Percentiles rank a stretch among this genome's conserved stretches.
phyloP scores from a whole-genome alignment of 2,329 filamentous ascomycete species.

The Thelonectria blattea region DNA sequence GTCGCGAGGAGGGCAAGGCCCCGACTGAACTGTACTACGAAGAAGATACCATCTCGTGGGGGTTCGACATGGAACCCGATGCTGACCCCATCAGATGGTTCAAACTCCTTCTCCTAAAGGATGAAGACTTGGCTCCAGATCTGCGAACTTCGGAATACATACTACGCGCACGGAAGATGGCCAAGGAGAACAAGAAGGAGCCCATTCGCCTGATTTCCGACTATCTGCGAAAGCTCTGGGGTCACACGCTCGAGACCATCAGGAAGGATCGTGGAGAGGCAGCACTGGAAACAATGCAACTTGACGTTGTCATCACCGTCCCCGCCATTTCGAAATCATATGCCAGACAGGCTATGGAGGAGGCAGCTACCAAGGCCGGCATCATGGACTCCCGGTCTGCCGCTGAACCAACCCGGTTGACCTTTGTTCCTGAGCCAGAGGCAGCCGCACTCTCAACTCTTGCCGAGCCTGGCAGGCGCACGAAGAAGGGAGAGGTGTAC shows the following conservation, averaged over 20 bases:
- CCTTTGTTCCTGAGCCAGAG: slow-evolving; percentile 15
- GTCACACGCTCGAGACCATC: slow-evolving; percentile 7
- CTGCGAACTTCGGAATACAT: slow-evolving; percentile 9
- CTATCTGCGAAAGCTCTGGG: slow-evolving; percentile 11
- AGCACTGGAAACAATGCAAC: not conserved
- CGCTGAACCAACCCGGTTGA: slow-evolving; percentile 10
- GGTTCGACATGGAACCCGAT: slow-evolving; percentile 12
- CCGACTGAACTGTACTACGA: slow-evolving; percentile 20
- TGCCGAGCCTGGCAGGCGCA: not conserved
- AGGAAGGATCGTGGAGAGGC: slow-evolving; percentile 5
- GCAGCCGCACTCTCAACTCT: slow-evolving; percentile 13
- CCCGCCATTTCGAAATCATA: slow-evolving; percentile 22
- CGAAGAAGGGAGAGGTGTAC: slow-evolving; percentile 16
- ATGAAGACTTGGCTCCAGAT: slow-evolving; percentile 13
- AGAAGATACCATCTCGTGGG: slow-evolving; percentile 12
- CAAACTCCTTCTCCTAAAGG: slow-evolving; percentile 17
- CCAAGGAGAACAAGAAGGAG: slow-evolving; percentile 4
- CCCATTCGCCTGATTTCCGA: slow-evolving; percentile 13
- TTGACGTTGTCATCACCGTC: slow-evolving; percentile 21
- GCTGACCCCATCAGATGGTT: slow-evolving; percentile 17
- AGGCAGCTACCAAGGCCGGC: not conserved
- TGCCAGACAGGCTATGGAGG: slow-evolving; percentile 16
- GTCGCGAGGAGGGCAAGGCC: slow-evolving; percentile 16
- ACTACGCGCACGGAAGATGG: slow-evolving; percentile 6
- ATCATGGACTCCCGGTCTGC: slow-evolving; percentile 10